A percentile compares a stretch with the other conserved stretches of the same genome.
Evolutionary conservation across 345 rosid genomes (phyloP).

Genomic region (Erodium maritimum): DNA sequence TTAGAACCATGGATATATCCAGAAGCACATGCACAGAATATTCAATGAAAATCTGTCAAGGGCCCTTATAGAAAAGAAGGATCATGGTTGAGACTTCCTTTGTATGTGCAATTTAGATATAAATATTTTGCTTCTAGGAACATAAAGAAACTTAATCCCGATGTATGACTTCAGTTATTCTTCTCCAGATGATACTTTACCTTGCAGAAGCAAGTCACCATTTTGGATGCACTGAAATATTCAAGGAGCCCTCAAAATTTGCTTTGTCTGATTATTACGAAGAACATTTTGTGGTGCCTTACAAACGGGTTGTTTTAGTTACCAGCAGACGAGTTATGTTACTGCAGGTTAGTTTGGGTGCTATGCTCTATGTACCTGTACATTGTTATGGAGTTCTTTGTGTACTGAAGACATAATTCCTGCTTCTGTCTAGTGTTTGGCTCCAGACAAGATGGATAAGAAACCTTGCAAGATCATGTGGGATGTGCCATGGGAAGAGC

Average conservation of each 20-base stretch:
- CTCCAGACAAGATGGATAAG: conserved; percentile 71
- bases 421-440: conserved; percentile 41
- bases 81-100: too few relatives aligned
- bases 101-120: too few relatives aligned
- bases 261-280: conserved; percentile 84
- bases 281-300: conserved; percentile 67
- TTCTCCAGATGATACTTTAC: conserved; percentile 72
- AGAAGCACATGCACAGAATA: too few relatives aligned
- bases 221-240: conserved; percentile 85
- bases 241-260: conserved; percentile 88
- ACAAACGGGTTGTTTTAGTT: conserved; percentile 69
- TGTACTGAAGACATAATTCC: conserved; percentile 1
- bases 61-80: too few relatives aligned
- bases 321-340: conserved; percentile 74
- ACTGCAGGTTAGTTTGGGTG: conserved; percentile 51
- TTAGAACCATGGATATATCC: too few relatives aligned
- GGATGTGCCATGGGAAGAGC: conserved; percentile 96
- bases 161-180: conserved; percentile 3
- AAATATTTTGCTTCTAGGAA: too few relatives aligned
- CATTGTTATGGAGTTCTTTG: neutral
- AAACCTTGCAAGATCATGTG: conserved; percentile 90
- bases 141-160: too few relatives aligned
- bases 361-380: conserved; percentile 3
- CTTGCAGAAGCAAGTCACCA: conserved; percentile 85
- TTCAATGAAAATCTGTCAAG: too few relatives aligned